Evolutionary conservation across 1,284 basidiomycete species (phyloP).

Genomic region (Flammula alnicola): DNA sequence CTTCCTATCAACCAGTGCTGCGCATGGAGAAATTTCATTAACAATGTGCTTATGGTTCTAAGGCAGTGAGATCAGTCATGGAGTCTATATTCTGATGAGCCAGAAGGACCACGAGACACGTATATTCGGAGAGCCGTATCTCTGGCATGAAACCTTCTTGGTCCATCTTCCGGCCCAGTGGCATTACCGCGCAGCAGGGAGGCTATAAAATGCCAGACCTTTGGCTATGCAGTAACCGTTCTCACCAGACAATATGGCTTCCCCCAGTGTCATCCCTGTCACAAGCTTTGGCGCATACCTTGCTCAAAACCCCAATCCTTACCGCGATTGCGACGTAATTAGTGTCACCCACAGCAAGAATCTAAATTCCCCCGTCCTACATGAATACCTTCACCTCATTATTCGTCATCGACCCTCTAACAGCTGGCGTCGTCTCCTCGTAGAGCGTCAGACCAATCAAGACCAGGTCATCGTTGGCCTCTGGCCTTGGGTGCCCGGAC

Average conservation of each 20-base stretch:
- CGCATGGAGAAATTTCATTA: no score
- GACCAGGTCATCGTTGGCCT: conserved; percentile 5
- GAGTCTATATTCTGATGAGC: not conserved
- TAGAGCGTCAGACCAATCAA: conserved; percentile 3
- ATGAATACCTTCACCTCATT: conserved; percentile 4
- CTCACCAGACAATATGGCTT: not conserved
- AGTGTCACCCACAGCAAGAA: conserved; percentile 7
- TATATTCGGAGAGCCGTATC: no score
- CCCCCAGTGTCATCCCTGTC: not conserved
- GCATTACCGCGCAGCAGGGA: not conserved
- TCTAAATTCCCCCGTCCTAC: conserved; percentile 2
- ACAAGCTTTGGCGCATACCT: conserved; percentile 1
- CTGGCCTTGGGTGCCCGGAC: conserved; percentile 2
- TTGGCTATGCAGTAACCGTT: not conserved
- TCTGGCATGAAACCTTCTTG: no score
- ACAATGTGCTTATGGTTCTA: no score
- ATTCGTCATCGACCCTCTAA: not conserved
- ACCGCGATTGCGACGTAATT: conserved; percentile 2
- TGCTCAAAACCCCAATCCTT: conserved; percentile 4
- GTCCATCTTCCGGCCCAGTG: not conserved
- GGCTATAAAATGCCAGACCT: conserved; percentile 2
- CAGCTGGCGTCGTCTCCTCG: conserved; percentile 3
- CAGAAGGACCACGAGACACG: not conserved
- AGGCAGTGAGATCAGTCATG: conserved; percentile 47
- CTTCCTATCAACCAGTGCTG: no score